A percentile compares a stretch with the other conserved stretches of the same genome.
Evolutionary conservation across 305 asterid genomes (phyloP).

Genomic region (Stenogyne calaminthoides): DNA sequence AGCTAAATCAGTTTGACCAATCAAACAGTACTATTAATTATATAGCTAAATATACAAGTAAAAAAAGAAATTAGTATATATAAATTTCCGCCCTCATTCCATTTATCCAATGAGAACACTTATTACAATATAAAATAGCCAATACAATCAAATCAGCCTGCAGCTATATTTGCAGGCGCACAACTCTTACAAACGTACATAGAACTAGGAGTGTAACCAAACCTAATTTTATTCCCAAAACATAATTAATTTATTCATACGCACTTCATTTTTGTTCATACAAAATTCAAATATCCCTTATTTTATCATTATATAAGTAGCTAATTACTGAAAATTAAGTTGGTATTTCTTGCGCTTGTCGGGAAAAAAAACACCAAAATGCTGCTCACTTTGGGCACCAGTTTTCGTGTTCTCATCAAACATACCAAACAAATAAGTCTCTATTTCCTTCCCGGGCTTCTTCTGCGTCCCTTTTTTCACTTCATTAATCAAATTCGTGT

Average conservation of each 20-base stretch:
- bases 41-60: too few relatives aligned
- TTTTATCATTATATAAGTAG: neutral
- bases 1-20: too few relatives aligned
- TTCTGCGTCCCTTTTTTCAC: slow-evolving; percentile 53
- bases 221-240: neutral
- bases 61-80: too few relatives aligned
- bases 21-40: too few relatives aligned
- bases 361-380: slow-evolving; percentile 45
- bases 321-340: neutral
- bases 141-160: too few relatives aligned
- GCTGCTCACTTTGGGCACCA: slow-evolving; percentile 45
- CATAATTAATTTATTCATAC: neutral
- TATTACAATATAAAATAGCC: too few relatives aligned
- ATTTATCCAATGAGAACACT: too few relatives aligned
- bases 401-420: slow-evolving; percentile 43
- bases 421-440: slow-evolving; percentile 54
- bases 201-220: too few relatives aligned
- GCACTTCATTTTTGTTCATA: neutral
- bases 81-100: too few relatives aligned
- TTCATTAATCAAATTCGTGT: slow-evolving; percentile 35
- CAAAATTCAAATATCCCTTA: neutral
- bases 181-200: too few relatives aligned
- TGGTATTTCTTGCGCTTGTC: slow-evolving; percentile 36
- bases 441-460: slow-evolving; percentile 43
- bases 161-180: too few relatives aligned